A percentile compares a stretch with the other conserved stretches of the same genome.
Conservation (phyloP, 164 flowering plant species). For the Dillenia turbinata region DNA sequence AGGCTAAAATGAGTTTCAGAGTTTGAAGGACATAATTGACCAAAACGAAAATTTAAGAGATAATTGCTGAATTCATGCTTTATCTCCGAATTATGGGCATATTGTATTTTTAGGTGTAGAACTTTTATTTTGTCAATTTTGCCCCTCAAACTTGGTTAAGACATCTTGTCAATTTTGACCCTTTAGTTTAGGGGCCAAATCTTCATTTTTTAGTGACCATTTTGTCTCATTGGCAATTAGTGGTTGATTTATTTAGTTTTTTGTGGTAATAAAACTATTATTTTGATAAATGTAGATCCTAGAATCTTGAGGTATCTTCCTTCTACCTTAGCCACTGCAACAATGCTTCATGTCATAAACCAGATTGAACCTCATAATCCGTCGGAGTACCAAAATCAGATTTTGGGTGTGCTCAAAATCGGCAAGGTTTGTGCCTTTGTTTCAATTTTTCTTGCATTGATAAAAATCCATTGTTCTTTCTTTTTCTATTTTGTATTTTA, state of each 20-base stretch:
- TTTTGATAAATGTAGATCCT: conserved; percentile 13
- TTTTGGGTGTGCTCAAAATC: conserved; percentile 17
- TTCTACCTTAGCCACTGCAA: conserved; percentile 28
- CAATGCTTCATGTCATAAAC: conserved; percentile 30
- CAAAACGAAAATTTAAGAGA: neutral
- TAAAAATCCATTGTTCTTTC: neutral
- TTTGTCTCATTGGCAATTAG: too few relatives aligned
- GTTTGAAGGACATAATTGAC: too few relatives aligned
- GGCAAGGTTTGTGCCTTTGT: conserved; percentile 14
- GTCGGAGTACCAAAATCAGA: conserved; percentile 18
- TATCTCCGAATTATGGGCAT: too few relatives aligned
- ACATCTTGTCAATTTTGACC: too few relatives aligned
- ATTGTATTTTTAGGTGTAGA: too few relatives aligned
- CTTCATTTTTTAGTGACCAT: too few relatives aligned
- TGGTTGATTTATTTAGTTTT: neutral
- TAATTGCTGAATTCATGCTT: too few relatives aligned
- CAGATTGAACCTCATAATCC: conserved; percentile 18
- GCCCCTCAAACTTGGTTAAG: too few relatives aligned
- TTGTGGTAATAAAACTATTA: neutral
- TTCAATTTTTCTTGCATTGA: neutral
- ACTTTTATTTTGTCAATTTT: too few relatives aligned
- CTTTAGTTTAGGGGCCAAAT: too few relatives aligned
- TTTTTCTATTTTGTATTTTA: neutral
- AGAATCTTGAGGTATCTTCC: conserved; percentile 21
- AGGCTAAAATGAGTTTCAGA: neutral